phyloP scores from a whole-genome alignment of 2,329 filamentous ascomycete species.

The Hortaea werneckii region DNA sequence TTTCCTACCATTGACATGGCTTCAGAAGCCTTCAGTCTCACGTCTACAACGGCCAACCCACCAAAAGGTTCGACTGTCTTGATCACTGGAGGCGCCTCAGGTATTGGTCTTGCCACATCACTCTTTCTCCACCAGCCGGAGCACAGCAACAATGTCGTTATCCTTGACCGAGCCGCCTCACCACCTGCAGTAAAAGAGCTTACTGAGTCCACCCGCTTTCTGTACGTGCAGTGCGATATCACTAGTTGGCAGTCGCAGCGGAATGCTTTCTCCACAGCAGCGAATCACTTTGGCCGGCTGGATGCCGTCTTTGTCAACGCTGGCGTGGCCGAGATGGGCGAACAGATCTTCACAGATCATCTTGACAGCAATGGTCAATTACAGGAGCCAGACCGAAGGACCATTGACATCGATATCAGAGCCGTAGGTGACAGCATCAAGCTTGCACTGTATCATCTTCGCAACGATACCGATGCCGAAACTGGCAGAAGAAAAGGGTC shows the following conservation, averaged over 20 bases:
- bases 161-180: slow-evolving; percentile 15
- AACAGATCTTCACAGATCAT: slow-evolving; percentile 41
- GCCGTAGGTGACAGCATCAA: slow-evolving; percentile 39
- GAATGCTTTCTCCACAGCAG: slow-evolving; percentile 32
- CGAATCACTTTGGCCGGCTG: slow-evolving; percentile 34
- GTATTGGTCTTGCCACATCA: slow-evolving; percentile 23
- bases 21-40: slow-evolving; percentile 17
- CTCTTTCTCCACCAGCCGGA: slow-evolving; percentile 17
- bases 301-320: slow-evolving; percentile 42
- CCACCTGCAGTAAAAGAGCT: slow-evolving; percentile 11
- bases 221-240: slow-evolving; percentile 33
- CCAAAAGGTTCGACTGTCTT: slow-evolving; percentile 19
- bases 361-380: slow-evolving; percentile 32
- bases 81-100: slow-evolving; percentile 22
- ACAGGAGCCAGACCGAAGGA: slow-evolving; percentile 36
- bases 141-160: slow-evolving; percentile 20
- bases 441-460: slow-evolving; percentile 38
- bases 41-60: slow-evolving; percentile 13
- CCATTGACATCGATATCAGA: slow-evolving; percentile 37
- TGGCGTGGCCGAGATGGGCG: slow-evolving; percentile 38
- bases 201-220: slow-evolving; percentile 17
- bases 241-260: slow-evolving; percentile 37
- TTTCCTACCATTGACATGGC: slow-evolving; percentile 11
- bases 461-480: slow-evolving; percentile 18
- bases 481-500: slow-evolving; percentile 10